Evolutionary conservation across 305 asterid genomes (phyloP), one percentile per base, ranked within the genome.

Genomic region (Solanum hybrid): DNA sequence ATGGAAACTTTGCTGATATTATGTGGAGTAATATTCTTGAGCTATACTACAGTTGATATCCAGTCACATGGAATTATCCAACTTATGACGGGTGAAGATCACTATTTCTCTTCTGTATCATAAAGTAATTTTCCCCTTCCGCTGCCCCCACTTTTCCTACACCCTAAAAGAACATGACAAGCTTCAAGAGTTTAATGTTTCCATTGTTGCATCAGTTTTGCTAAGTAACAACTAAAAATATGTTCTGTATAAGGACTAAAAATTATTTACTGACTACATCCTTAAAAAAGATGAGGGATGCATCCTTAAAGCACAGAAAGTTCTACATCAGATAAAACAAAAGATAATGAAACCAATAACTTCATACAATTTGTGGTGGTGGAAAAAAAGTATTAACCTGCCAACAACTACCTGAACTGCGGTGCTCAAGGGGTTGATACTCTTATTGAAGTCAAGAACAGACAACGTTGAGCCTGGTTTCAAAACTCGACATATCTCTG

Each of bases 361-460:
- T 42, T 15, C 10, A 84, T 11, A 84, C 19, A 84, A 29, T 42
- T 27, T 15, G 77, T 9, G 34, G 56, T 12, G 42, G 38, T 4
- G 40, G 19, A 9, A 17, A 87, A 34, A 6, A 84, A 76, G 80
- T 10, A 38, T 45, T 29, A 34, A 51, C 78, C 66, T 51, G 87
- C 32, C 82, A 17, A 88, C 80, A 64, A 78, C 14, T 93, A 95
- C 99, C 98, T 97, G 99, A 90, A 94, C 27, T 38, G 95, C 89
- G 88, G 95, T 91, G 87, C 89, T 89, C 89, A 95, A 66, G 14
- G 93, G 94, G 91, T 90, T 89, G 56, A 91, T 89, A 92, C 95
- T 94, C 92, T 95, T 96, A 92, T 95, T 96, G 93, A 96, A 95
- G 92, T 97, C 99, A 3, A 97, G 98, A 89, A 95, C 89, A 69